A percentile compares a stretch with the other conserved stretches of the same genome.
phyloP scores from a whole-genome alignment of 768 basidiomycete species.

The Aureoboletus auriporus region DNA sequence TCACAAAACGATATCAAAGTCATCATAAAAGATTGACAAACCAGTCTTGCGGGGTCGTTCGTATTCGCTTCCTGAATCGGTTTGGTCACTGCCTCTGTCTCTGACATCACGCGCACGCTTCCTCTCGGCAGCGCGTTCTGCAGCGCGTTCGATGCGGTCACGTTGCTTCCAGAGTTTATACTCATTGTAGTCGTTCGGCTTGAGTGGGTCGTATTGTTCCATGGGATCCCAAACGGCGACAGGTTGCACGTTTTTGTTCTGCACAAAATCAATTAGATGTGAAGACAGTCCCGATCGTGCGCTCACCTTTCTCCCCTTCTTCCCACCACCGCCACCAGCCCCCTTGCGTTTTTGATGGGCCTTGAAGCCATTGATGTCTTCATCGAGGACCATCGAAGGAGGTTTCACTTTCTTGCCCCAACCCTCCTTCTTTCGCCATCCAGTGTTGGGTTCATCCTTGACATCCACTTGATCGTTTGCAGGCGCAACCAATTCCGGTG shows the following conservation, averaged over 20 bases:
- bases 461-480: constrained; percentile 23
- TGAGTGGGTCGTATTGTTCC: constrained; percentile 75
- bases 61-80: constrained; percentile 65
- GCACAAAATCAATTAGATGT: constrained; percentile 5
- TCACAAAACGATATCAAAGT: constrained; percentile 25
- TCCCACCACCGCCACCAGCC: constrained; percentile 39
- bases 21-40: constrained; percentile 24
- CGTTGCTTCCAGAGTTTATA: constrained; percentile 79
- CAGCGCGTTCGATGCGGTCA: constrained; percentile 68
- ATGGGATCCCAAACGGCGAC: constrained; percentile 68
- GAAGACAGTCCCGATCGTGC: neutral
- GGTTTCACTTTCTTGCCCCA: constrained; percentile 91
- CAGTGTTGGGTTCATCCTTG: constrained; percentile 25
- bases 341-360: constrained; percentile 50
- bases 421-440: constrained; percentile 48
- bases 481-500: constrained; percentile 49
- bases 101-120: constrained; percentile 53
- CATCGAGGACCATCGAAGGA: constrained; percentile 86
- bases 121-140: constrained; percentile 55
- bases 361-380: constrained; percentile 84
- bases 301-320: constrained; percentile 60
- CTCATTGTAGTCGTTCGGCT: constrained; percentile 87
- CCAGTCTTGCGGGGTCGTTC: constrained; percentile 69
- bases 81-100: constrained; percentile 50
- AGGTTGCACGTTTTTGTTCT: constrained; percentile 61